Conservation (phyloP, 2,329 filamentous ascomycete species). For the Xylariaceae sp. region DNA sequence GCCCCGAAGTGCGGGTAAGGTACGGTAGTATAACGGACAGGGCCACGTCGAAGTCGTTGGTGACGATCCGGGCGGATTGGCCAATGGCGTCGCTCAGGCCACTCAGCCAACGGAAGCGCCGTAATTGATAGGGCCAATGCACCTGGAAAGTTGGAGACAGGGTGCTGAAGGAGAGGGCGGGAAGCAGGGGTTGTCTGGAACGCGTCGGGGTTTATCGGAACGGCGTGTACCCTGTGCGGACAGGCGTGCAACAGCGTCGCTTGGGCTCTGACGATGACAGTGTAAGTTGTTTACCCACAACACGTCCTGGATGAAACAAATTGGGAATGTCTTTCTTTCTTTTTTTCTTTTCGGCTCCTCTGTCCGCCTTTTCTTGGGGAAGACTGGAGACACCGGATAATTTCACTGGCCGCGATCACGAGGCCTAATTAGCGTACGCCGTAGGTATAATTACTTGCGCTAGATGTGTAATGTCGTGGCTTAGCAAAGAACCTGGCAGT, state of each 20-base stretch:
- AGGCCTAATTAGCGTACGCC: neutral
- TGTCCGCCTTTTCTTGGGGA: neutral
- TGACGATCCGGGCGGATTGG: slow-evolving; percentile 7
- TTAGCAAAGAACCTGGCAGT: too few species aligned
- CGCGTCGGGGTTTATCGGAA: neutral
- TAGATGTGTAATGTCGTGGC: too few species aligned
- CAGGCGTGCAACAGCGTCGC: too few species aligned
- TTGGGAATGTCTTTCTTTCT: neutral
- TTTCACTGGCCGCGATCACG: neutral
- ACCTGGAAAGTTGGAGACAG: neutral
- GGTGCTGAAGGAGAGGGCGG: neutral
- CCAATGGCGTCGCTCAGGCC: slow-evolving; percentile 22
- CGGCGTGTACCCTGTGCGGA: too few species aligned
- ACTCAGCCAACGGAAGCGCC: slow-evolving; percentile 27
- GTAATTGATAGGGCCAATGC: slow-evolving; percentile 14
- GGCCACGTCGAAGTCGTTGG: slow-evolving; percentile 1
- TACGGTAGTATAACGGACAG: too few species aligned
- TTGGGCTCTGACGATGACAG: too few species aligned
- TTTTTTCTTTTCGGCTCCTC: neutral
- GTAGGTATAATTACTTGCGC: neutral
- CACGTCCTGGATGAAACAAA: too few species aligned
- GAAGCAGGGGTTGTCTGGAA: neutral
- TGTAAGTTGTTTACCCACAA: neutral
- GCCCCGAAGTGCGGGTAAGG: too few species aligned
- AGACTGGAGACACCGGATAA: neutral